Conservation (phyloP, 2,329 filamentous ascomycete species). For the Aspergillus pseudoglaucus region DNA sequence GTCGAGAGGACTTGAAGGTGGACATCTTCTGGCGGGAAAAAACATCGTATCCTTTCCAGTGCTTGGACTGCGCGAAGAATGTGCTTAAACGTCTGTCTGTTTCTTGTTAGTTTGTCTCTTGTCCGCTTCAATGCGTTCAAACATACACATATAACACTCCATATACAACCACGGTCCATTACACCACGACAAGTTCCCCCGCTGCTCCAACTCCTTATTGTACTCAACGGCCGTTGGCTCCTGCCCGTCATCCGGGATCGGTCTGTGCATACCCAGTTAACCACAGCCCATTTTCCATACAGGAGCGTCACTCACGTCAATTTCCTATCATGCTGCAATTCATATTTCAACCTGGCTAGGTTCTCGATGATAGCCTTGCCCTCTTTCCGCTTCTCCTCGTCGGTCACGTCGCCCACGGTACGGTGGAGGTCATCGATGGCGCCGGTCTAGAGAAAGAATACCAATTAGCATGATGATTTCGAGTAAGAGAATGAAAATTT, state of each 20-base stretch:
- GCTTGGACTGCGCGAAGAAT: conserved; percentile 65
- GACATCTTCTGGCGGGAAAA: conserved; percentile 85
- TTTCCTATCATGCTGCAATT: conserved; percentile 79
- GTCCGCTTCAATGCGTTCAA: neutral
- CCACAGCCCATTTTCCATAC: neutral
- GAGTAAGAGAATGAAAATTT: conserved; percentile 21
- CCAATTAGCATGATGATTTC: conserved; percentile 6
- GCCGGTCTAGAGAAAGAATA: conserved; percentile 57
- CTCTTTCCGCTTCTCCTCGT: conserved; percentile 59
- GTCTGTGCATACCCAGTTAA: conserved; percentile 41
- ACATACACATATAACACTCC: conserved; percentile 78
- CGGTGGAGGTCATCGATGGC: conserved; percentile 93
- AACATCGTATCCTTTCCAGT: conserved; percentile 88
- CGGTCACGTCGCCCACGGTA: conserved; percentile 42
- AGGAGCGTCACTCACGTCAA: conserved; percentile 54
- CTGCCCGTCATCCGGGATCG: conserved; percentile 68
- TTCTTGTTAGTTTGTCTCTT: conserved; percentile 16
- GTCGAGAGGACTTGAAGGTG: conserved; percentile 85
- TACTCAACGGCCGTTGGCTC: conserved; percentile 66
- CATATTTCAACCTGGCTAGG: conserved; percentile 82
- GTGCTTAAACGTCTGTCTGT: conserved; percentile 66
- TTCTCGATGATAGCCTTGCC: conserved; percentile 80
- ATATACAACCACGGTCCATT: conserved; percentile 79
- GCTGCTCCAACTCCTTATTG: conserved; percentile 73
- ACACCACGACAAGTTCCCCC: conserved; percentile 73